Percentiles rank a stretch among this genome's conserved stretches.
Evolutionary conservation across 192 early-diverging fungal species (phyloP).

Genomic region (Rhizoclosmatium globosum): DNA sequence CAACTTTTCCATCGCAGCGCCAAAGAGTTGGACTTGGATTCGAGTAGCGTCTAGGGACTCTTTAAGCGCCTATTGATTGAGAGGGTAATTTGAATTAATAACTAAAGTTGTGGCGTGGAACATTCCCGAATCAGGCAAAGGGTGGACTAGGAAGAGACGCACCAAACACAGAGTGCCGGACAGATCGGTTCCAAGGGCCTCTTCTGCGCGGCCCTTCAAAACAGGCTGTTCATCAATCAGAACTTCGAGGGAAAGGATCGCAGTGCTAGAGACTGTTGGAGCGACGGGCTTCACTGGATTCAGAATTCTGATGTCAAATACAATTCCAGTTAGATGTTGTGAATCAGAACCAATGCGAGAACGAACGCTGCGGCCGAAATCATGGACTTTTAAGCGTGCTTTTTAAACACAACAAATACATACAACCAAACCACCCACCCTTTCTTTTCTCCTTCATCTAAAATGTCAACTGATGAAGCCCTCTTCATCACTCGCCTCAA

Average conservation of each 20-base stretch:
- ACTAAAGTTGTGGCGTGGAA: neutral
- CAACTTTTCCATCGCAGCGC: neutral
- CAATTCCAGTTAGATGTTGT: too few relatives aligned
- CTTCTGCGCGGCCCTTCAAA: slow-evolving; percentile 19
- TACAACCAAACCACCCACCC: too few relatives aligned
- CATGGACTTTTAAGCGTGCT: too few relatives aligned
- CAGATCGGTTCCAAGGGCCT: slow-evolving; percentile 31
- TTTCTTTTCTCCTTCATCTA: too few relatives aligned
- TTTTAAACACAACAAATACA: too few relatives aligned
- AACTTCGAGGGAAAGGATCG: slow-evolving; percentile 22
- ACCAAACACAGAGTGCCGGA: slow-evolving; percentile 32
- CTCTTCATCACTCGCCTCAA: slow-evolving; percentile 51
- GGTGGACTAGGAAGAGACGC: neutral
- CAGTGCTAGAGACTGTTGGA: neutral
- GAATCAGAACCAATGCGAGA: too few relatives aligned
- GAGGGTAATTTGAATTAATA: neutral
- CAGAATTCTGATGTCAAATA: slow-evolving; percentile 3
- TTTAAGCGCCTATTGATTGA: neutral
- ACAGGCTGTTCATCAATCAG: slow-evolving; percentile 28
- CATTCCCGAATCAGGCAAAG: neutral
- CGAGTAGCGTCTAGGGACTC: neutral
- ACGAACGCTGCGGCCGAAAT: too few relatives aligned
- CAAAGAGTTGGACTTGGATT: neutral
- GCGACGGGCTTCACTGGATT: slow-evolving; percentile 16
- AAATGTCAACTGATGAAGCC: slow-evolving; percentile 58